Percentiles rank a stretch among this genome's conserved stretches.
Evolutionary conservation across 345 rosid species (phyloP).

Genomic region (Eucalyptus marginata): DNA sequence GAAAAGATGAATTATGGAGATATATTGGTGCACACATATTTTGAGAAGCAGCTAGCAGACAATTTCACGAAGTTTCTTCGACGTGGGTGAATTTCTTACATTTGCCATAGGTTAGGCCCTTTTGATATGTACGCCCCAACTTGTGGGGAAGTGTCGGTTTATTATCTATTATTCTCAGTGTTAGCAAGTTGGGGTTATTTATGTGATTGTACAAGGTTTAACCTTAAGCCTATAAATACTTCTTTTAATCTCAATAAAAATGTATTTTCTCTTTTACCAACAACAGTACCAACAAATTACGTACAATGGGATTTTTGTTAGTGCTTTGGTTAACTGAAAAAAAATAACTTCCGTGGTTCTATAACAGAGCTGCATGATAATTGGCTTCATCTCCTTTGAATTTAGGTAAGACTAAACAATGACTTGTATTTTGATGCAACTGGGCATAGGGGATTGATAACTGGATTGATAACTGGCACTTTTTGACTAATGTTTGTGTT

Average conservation of each 20-base stretch:
- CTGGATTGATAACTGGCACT: not conserved
- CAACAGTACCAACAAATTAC: not conserved
- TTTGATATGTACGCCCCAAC: no score
- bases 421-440: not conserved
- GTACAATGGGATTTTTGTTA: not conserved
- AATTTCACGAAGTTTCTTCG: rapidly evolving
- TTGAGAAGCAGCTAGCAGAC: no score
- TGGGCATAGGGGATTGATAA: not conserved
- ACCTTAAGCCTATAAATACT: not conserved
- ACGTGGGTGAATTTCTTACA: no score
- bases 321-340: not conserved
- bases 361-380: not conserved
- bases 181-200: no score
- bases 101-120: no score
- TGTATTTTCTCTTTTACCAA: not conserved
- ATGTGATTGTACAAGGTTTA: no score
- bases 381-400: not conserved
- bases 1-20: no score
- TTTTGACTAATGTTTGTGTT: not conserved
- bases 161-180: rapidly evolving
- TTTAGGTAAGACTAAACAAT: not conserved
- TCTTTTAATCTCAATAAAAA: no score
- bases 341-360: not conserved
- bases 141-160: no score
- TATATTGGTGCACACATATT: no score